Evolutionary conservation across 1,284 basidiomycete species (phyloP), one percentile per base, ranked within the genome.

Genomic region (Malassezia yamatoensis): DNA sequence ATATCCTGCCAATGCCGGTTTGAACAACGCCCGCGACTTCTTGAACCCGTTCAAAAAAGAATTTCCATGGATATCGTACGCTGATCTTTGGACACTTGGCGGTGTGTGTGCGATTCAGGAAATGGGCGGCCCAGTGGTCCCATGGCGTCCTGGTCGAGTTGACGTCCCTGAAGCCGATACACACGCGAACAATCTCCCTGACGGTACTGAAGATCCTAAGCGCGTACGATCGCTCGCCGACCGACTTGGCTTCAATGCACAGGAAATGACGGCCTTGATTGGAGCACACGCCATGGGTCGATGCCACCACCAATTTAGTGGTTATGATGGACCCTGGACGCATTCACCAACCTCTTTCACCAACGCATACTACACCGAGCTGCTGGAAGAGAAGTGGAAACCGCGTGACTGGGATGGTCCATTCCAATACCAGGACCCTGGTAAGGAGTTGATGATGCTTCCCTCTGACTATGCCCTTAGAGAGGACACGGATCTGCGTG

Each of bases 381-480:
- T 80, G 45, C 75, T 77, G 34, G 76, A 78, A 53, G 64, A 73
- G 53, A 77, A 79, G 60, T 81, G 80, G 80, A 70, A 75, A 33
- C 76, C 77, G 15, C 72, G 78, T 83, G 81, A 86, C 77, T 91
- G 88, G 88, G 80, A 80, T 61, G 91, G 90, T 43, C 90, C 90
- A 38, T 90, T 89, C 78, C 93, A 98, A 79, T 85, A 86, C 60
- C 83, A 88, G 78, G 90, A 96, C 80, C 85, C 83, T 77, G 90
- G 90, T 45, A 82, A 64, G 68, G 78, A 82, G 37, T 79, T 98
- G 47, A 96, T 98, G 91, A 96, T 96, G 91, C 65, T 72, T 43
- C 67, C 66, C 51, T 62, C 70, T 49, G 68, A 73, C 58, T 66
- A 70, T 59, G 61, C 68, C 12, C 50, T 68, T 12, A 56, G 64